Percentiles rank a stretch among this genome's conserved stretches.
These are phyloP conservation scores for Calocera viscosa DNA, from an alignment of 768 basidiomycete species.

Conservation along the genomic window DNA sequence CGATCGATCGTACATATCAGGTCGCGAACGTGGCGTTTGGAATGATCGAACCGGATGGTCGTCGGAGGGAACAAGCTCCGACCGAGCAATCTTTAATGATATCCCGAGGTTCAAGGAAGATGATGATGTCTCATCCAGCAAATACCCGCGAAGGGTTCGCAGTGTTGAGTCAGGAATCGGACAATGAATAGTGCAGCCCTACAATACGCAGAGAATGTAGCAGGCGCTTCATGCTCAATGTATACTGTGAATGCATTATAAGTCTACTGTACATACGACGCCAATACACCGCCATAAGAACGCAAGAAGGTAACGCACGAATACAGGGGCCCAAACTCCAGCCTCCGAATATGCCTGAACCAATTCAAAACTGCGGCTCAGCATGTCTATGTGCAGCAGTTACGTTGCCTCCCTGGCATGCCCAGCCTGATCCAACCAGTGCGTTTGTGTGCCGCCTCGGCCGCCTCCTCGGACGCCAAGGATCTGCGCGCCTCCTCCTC, in stretches of 20 bases:
- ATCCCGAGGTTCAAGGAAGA: not conserved
- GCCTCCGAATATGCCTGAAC: not conserved
- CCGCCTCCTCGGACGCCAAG: not conserved
- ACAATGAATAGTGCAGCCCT: not conserved
- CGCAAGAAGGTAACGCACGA: constrained; percentile 1
- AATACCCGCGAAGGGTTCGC: not conserved
- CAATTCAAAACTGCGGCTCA: not conserved
- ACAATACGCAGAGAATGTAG: not conserved
- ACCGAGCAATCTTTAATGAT: not conserved
- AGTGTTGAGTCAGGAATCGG: not conserved
- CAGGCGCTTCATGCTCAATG: not conserved
- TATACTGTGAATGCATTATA: not conserved
- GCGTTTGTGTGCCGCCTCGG: not conserved
- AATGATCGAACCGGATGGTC: not conserved
- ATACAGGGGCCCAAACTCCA: not conserved
- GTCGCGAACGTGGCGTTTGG: not conserved
- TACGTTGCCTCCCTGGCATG: not conserved
- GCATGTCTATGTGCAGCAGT: not conserved
- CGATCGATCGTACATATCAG: not conserved
- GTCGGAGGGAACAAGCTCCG: not conserved
- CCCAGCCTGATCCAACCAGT: not conserved
- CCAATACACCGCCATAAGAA: not conserved
- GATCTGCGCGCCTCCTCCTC: not conserved
- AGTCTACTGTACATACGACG: not conserved
- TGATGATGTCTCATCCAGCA: not conserved